Evolutionary conservation across 768 basidiomycete genomes (phyloP), one percentile per base, ranked within the genome.

Genomic region (Mycena kentingensis): DNA sequence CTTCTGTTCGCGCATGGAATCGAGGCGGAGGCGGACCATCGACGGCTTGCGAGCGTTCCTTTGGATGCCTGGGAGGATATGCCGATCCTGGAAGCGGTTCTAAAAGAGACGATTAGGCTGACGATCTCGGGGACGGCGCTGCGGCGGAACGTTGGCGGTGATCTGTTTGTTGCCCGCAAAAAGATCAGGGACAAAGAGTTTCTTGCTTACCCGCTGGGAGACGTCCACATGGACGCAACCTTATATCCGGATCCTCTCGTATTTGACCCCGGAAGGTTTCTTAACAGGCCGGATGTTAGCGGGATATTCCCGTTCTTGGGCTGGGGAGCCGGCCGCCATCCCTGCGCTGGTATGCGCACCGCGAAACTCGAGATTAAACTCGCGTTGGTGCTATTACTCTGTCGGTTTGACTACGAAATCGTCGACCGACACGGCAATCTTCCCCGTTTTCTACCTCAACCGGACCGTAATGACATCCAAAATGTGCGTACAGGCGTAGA

Each of bases 271-370:
- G 60, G 48, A 1, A 57, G 75, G 31, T 75, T 63, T 35, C 47
- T 52, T 32, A 73, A 73, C 45, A 70, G 63, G 31, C 10, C 31
- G 10, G 31, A 8, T 32, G 8, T 18, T 59, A 70, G 69, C 26
- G 68, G 51, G 3, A 29, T 62, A 0, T 68, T 67, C 45, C 63
- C 62, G 7, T 77, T 63, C 55, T 32, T 76, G 5, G 75, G 68
- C 4, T 77, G 74, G 74, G 76, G 75, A 36, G 70, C 63, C 70
- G 73, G 73, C 31, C 70, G 73, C 5, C 74, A 74, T 54, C 70
- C 71, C 2, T 76, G 74, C 44, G 52, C 63, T 18, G 74, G 74
- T 13, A 51, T 55, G 54, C 42, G 54, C 18, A 38, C 49, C 1
- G 49, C 49, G 2, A 60, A 56, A 24, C 37, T 60, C 10, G 58